Evolutionary conservation across 2,329 filamentous ascomycete species (phyloP).

Genomic region (Boeremia lycopersici): DNA sequence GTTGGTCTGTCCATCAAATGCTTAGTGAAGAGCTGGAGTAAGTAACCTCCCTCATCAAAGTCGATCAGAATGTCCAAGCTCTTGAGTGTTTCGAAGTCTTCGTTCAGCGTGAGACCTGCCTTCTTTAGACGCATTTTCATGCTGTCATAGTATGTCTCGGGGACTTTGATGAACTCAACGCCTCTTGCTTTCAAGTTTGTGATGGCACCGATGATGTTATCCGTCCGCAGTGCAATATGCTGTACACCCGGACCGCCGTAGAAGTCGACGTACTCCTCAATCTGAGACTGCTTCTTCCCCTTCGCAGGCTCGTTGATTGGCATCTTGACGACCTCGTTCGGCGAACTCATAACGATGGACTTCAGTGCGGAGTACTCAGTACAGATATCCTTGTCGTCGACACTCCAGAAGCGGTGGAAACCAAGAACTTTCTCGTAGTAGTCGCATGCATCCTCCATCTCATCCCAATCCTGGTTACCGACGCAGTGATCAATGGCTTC

Average conservation of each 20-base stretch:
- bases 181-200: conserved; percentile 80
- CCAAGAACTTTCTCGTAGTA: conserved; percentile 87
- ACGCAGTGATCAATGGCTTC: conserved; percentile 93
- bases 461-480: conserved; percentile 94
- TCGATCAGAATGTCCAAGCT: conserved; percentile 88
- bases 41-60: conserved; percentile 90
- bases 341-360: conserved; percentile 87
- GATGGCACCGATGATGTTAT: conserved; percentile 79
- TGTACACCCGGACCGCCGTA: conserved; percentile 90
- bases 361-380: conserved; percentile 90
- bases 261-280: conserved; percentile 86
- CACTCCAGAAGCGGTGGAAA: conserved; percentile 97
- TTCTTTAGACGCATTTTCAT: conserved; percentile 76
- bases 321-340: conserved; percentile 91
- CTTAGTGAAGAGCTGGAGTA: conserved; percentile 68
- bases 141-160: conserved; percentile 80
- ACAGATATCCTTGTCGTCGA: conserved; percentile 91
- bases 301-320: conserved; percentile 95
- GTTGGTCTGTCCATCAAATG: conserved; percentile 93
- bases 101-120: conserved; percentile 65
- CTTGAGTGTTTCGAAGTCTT: conserved; percentile 79
- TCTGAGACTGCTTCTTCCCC: conserved; percentile 90
- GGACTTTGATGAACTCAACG: conserved; percentile 91
- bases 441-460: conserved; percentile 72
- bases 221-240: conserved; percentile 86